phyloP scores from a whole-genome alignment of 1,284 basidiomycete species.

The Cutaneotrichosporon spelunceum region DNA sequence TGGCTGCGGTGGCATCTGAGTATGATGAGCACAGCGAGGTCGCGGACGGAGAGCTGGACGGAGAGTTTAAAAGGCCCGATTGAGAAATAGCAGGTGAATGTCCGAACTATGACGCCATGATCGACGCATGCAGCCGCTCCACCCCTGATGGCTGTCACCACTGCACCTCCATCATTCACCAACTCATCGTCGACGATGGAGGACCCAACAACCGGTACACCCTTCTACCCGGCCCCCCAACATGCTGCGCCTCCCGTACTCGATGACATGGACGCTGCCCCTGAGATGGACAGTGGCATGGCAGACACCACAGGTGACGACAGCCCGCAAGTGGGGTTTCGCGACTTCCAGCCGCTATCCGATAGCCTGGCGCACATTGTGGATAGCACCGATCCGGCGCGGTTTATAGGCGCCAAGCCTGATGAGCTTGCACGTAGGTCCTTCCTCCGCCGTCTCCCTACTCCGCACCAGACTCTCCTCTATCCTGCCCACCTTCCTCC shows the following conservation, averaged over 20 bases:
- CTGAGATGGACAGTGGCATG: background rate
- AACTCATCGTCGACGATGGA: background rate
- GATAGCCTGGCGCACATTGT: slow-evolving; percentile 38
- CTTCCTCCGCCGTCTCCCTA: background rate
- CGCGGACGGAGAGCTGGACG: too few species aligned
- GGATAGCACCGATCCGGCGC: slow-evolving; percentile 19
- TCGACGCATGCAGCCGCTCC: background rate
- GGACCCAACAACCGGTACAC: slow-evolving; percentile 1
- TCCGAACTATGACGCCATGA: background rate
- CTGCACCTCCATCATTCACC: background rate
- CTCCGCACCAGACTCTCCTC: background rate
- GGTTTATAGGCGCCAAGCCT: slow-evolving; percentile 9
- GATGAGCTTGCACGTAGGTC: slow-evolving; percentile 37
- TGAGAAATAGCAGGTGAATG: too few species aligned
- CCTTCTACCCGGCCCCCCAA: background rate
- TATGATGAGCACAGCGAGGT: too few species aligned
- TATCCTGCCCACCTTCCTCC: background rate
- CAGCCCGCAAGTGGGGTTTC: background rate
- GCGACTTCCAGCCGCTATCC: slow-evolving; percentile 28
- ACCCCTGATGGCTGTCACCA: background rate
- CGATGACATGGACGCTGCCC: background rate
- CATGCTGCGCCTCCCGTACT: background rate
- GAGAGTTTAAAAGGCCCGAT: too few species aligned
- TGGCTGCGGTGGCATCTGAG: too few species aligned
- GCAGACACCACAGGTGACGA: background rate